Evolutionary conservation across 139 green algal genomes (phyloP).

Genomic region (Haematococcus sp.): DNA sequence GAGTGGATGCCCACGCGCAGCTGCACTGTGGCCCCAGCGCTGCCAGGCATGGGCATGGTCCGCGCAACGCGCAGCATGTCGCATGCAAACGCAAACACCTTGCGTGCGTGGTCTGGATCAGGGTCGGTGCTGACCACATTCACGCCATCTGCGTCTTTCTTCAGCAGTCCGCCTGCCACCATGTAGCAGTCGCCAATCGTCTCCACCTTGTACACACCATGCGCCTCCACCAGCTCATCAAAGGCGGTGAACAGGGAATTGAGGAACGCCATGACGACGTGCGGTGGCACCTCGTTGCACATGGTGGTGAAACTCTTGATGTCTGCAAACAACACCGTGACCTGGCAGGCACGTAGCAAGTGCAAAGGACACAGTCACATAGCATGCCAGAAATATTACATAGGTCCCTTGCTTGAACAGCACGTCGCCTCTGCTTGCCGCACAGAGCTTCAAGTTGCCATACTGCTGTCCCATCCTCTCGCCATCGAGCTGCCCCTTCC

Average conservation of each 20-base stretch:
- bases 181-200: slow-evolving; percentile 55
- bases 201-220: slow-evolving; percentile 48
- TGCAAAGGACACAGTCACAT: too few species aligned
- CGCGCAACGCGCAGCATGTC: slow-evolving; percentile 17
- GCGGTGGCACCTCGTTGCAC: slow-evolving; percentile 15
- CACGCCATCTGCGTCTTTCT: slow-evolving; percentile 27
- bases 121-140: slow-evolving; percentile 7
- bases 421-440: too few species aligned
- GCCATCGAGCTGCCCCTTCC: too few species aligned
- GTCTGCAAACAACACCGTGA: slow-evolving; percentile 5
- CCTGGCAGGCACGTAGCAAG: too few species aligned
- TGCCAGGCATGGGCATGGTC: slow-evolving; percentile 4
- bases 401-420: too few species aligned
- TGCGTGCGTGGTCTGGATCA: slow-evolving; percentile 1
- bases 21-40: slow-evolving; percentile 4
- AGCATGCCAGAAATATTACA: too few species aligned
- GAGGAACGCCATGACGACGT: slow-evolving; percentile 26
- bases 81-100: slow-evolving; percentile 17
- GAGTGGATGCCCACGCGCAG: slow-evolving; percentile 34
- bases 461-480: too few species aligned
- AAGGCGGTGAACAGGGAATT: slow-evolving; percentile 41
- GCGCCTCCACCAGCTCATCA: slow-evolving; percentile 36
- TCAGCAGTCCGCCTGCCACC: slow-evolving; percentile 34
- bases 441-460: too few species aligned
- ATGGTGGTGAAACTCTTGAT: slow-evolving; percentile 26